Evolutionary conservation across 306 rosid species (phyloP), one percentile per base, ranked within the genome.

Genomic region (Comarum palustre): DNA sequence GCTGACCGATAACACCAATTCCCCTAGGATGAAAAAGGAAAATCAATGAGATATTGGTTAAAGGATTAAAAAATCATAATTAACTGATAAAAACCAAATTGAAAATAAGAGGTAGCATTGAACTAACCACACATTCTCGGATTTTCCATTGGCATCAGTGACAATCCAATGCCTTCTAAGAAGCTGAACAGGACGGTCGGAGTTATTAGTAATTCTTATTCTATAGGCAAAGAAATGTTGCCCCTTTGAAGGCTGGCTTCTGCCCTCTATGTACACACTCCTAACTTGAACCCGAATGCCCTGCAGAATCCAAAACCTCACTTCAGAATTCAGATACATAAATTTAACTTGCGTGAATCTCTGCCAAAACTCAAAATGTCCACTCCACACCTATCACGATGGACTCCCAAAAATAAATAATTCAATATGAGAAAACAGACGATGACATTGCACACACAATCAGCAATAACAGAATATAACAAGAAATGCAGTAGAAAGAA

Each of bases 151-250:
- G 32, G 91, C 95, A 81, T 94, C 99, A 11, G 97, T 89, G 66
- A 91, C 79, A 71, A 94, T 90, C 99, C 99, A 94, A 82, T 91
- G 99, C 78, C 99, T 94, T 88, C 90, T 82, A 62, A 94, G 89
- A 80, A 94, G 96, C 79, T 94, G 97, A 76, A 87, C 90, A 42
- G 99, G 75, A 25, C 82, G 89, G 31, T 90, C 86, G 29, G 97
- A 94, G 73, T 84, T 88, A 85, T 94, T 94, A 71, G 93, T 86
- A 45, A 94, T 91, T 83, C 97, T 84, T 73, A 91, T 88, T 82
- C 96, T 84, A 48, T 94, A 94, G 31, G 99, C 99, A 84, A 94
- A 94, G 72, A 91, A 94, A 84, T 86, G 92, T 39, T 83, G 83
- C 45, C 87, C 94, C 84, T 83, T 87, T 11, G 86, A 86, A 76